A percentile compares a stretch with the other conserved stretches of the same genome.
These are phyloP conservation scores for Lepiota brunneoincarnata DNA, from an alignment of 768 basidiomycete genomes.

Conservation along the genomic window DNA sequence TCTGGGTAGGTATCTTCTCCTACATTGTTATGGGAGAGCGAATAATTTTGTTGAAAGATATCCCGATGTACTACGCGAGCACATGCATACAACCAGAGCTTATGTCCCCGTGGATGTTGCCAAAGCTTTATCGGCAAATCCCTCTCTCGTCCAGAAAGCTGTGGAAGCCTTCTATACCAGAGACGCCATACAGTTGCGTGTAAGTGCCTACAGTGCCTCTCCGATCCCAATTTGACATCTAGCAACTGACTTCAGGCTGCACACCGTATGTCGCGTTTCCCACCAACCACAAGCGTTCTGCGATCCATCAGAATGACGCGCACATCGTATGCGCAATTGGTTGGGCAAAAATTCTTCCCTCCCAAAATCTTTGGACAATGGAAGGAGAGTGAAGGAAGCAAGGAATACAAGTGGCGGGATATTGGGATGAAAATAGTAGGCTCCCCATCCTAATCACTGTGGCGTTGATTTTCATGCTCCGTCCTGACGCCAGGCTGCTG, in stretches of 20 bases:
- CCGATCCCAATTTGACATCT: neutral
- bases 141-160: conserved; percentile 78
- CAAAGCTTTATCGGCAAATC: conserved; percentile 60
- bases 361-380: conserved; percentile 86
- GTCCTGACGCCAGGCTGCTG: conserved; percentile 63
- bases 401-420: conserved; percentile 77
- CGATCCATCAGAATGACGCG: conserved; percentile 76
- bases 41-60: conserved; percentile 46
- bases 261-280: conserved; percentile 87
- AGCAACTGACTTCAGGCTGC: conserved; percentile 54
- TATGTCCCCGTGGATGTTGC: conserved; percentile 82
- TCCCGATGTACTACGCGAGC: conserved; percentile 59
- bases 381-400: conserved; percentile 57
- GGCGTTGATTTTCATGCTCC: neutral
- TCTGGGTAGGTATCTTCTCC: conserved; percentile 42
- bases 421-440: conserved; percentile 91
- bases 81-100: conserved; percentile 74
- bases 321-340: conserved; percentile 90
- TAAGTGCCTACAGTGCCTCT: conserved; percentile 34
- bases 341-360: conserved; percentile 89
- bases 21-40: neutral
- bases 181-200: conserved; percentile 86
- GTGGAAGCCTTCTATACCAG: conserved; percentile 94
- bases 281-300: conserved; percentile 64
- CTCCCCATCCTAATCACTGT: neutral